Base-by-base conservation (phyloP, 495 filamentous ascomycete genomes). In the Hypomontagnella monticulosa region DNA sequence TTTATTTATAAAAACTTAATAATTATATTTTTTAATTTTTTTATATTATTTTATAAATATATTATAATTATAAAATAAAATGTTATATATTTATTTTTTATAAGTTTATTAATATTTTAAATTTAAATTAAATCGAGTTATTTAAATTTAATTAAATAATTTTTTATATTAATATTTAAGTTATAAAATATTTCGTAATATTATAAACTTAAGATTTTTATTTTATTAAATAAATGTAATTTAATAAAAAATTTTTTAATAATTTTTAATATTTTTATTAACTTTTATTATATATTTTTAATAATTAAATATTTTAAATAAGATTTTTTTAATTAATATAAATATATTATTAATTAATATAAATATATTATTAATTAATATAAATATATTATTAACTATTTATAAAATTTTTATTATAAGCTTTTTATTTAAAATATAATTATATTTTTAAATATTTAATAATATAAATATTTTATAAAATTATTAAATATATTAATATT, bases 61-160 rank as follows among this genome's bases (percentile, higher is more conserved):
- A 27, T 27, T 27, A 27, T 27, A 3, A n/a, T n/a, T n/a, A n/a
- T n/a, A n/a, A n/a, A n/a, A n/a, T n/a, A n/a, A n/a, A n/a, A n/a
- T n/a, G n/a, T 27, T 27, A 27, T 27, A 27, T 27, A 3, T 27
- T 27, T 27, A 27, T 27, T 27, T 3, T 27, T 27, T 27, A 27
- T 27, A 27, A 27, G 2, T 3, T 27, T 2, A 27, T 27, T 42
- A 42, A 42, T 14, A 42, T 6, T 42, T 15, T 42, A 42, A 49
- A 49, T 33, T 49, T 32, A 49, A 49, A 55, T 11, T 32, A 46
- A 37, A 43, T n/a, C n/a, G n/a, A n/a, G n/a, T n/a, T 43, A 52
- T 27, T 27, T 27, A 27, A 27, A 27, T 27, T 41, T 42, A 44
- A 20, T 36, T 44, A 27, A 27, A n/a, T n/a, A 27, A 27, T 27